Base-by-base conservation (phyloP, 768 basidiomycete genomes). In the Boletus subcaerulescens region DNA sequence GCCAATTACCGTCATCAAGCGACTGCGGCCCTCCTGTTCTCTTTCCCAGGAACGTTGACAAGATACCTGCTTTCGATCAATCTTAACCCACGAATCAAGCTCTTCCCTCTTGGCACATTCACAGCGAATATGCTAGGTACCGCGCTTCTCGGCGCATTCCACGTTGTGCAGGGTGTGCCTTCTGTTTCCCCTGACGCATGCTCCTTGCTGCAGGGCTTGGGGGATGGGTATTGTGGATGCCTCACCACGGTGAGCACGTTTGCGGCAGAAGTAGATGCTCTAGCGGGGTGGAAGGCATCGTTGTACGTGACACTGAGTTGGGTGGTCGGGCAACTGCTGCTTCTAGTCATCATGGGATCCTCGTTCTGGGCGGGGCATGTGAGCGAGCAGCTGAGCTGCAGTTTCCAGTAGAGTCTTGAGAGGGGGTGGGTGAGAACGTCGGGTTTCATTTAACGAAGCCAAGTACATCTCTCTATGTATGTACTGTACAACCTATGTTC, bases 241-340 rank as follows among this genome's bases (percentile, higher is more conserved):
- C 76, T 98, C 61, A 95, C 89, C 2, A 99, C 97, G 2, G 81
- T 99, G 61, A 93, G 90, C 69, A 98, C 95, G 17, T 96, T 98
- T 65, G 88, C 85, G 2, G 86, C 86, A 10, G 97, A 99, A 67
- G 68, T 91, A 20, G 72, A 76, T 33, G 80, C 80, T 40, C 73
- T 94, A 56, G 70, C 74, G 41, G 68, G 75, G 32, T 67, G 81
- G 69, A 83, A 80, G 64, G 83, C 85, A 29, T 83, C 79, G 74
- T 64, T 83, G 43, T 98, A 98, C 68, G 82, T 80, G 26, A 58
- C 78, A 2, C 64, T 82, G 41, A 95, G 91, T 65, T 88, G 88
- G 79, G 67, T 79, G 18, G 64, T 76, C 20, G 88, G 86, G 14
- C 91, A 98, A 71, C 49, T 85, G 14, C 56, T 92, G 38, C 72